Evolutionary conservation across 2,329 filamentous ascomycete genomes (phyloP).

Genomic region (Plenodomus tracheiphilus): DNA sequence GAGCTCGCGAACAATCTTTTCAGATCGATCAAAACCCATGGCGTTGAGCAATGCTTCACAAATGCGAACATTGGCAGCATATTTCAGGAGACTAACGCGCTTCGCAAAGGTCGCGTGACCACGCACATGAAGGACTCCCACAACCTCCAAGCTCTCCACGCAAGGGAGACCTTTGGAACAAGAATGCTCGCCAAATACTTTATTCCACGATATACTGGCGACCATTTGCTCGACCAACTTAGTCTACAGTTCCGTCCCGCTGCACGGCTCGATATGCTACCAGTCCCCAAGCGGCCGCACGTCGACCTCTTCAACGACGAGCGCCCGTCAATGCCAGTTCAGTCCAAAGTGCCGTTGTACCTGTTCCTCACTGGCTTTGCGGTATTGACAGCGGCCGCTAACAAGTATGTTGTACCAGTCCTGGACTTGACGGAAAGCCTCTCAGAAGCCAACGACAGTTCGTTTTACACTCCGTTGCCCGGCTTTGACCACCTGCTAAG

Average conservation of each 20-base stretch:
- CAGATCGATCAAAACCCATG: neutral
- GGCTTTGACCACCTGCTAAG: neutral
- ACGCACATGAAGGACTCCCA: neutral
- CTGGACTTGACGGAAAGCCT: no score
- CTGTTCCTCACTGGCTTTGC: neutral
- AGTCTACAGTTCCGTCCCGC: neutral
- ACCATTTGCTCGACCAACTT: neutral
- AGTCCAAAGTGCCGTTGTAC: neutral
- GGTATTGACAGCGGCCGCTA: neutral
- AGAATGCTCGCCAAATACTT: conserved; percentile 3
- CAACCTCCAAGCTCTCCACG: neutral
- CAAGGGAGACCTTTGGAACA: neutral
- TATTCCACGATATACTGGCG: neutral
- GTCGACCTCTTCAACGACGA: conserved; percentile 5
- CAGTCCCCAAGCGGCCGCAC: conserved; percentile 1
- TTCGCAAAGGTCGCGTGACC: neutral
- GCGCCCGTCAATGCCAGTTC: conserved; percentile 3
- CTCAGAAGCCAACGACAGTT: no score
- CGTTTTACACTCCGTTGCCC: neutral
- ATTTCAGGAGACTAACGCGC: neutral
- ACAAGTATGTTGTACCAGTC: neutral
- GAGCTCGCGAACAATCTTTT: conserved; percentile 1
- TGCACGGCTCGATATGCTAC: conserved; percentile 3
- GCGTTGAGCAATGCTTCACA: neutral
- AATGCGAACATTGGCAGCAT: neutral